Conservation (phyloP, 73 alveolate species). For the Paramecium caudatum region DNA sequence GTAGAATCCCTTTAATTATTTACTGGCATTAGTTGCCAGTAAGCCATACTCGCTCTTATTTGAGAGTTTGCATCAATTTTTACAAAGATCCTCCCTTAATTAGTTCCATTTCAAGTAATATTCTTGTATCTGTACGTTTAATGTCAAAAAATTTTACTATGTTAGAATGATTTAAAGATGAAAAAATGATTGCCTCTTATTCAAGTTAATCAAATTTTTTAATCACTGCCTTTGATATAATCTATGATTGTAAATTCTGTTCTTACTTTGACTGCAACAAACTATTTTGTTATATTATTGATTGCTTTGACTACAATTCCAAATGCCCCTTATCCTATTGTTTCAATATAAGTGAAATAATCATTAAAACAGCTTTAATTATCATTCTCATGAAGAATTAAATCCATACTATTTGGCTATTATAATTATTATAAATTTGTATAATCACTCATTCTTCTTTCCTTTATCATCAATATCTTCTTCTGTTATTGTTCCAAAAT, state of each 20-base stretch:
- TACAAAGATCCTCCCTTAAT: slow-evolving; percentile 78
- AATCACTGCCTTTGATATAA: background rate
- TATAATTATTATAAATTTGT: no score
- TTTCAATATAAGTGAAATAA: slow-evolving; percentile 8
- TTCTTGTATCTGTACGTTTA: slow-evolving; percentile 76
- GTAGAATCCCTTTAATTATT: slow-evolving; percentile 78
- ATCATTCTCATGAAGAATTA: background rate
- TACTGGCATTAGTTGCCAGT: slow-evolving; percentile 78
- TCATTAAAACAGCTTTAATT: background rate
- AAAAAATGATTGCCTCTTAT: slow-evolving; percentile 82
- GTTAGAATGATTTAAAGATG: slow-evolving; percentile 84
- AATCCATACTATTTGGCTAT: slow-evolving; percentile 24
- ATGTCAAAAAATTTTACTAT: slow-evolving; percentile 85
- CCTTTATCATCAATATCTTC: background rate
- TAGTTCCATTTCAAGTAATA: slow-evolving; percentile 83
- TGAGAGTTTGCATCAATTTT: slow-evolving; percentile 8
- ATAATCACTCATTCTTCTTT: background rate
- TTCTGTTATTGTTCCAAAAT: background rate
- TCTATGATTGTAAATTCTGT: background rate
- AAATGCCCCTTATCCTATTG: slow-evolving; percentile 85
- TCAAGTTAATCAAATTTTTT: slow-evolving; percentile 39
- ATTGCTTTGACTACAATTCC: slow-evolving; percentile 86
- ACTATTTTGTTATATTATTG: slow-evolving; percentile 73
- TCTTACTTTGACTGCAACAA: slow-evolving; percentile 81
- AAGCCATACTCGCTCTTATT: slow-evolving; percentile 63